Base-by-base conservation (phyloP, 345 rosid genomes). In the Citrus maxima region DNA sequence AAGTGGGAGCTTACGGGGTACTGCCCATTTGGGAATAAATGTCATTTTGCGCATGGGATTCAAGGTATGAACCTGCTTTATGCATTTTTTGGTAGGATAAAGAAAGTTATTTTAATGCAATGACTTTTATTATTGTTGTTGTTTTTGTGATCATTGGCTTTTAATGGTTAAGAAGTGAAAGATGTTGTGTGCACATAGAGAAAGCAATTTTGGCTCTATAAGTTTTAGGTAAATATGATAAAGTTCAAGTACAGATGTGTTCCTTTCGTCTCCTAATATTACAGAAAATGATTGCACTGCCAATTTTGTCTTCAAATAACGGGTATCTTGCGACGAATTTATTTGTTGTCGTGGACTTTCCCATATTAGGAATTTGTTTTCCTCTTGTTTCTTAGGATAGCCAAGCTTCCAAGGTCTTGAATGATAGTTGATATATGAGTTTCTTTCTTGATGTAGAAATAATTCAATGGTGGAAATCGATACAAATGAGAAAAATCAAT, bases 1-100 rank as follows among this genome's bases (percentile, higher is more conserved):
- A 96, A 96, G 85, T 94, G 97, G 98, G 99, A 95, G 87, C 84
- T 95, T 46, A 95, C 99, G 3, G 97, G 98, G 7, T 93, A 93
- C 79, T 93, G 99, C 76, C 99, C 98, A 0, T 95, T 95, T 83
- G 99, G 99, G 75, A 95, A 84, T 77, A 94, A 93, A 80, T 96
- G 97, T 82, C 99, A 96, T 85, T 95, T 95, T 85, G 98, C 99
- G 56, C 99, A 92, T 84, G 99, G 99, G 60, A 84, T 81, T 85
- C 92, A 84, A 78, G 99, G 99, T 95, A 85, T 75, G 81, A 32
- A 67, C 55, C 54, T 73, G 7, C n/a, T 73, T 56, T 7, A 58
- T 73, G 38, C 16, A 22, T 64, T 51, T 70, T 71, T 16, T 12
- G 49, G 5, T 77, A 75, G 72, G 49, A 56, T 60, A 38, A 60